Conservation (phyloP, 768 basidiomycete genomes). For the Lentinus brumalis region DNA sequence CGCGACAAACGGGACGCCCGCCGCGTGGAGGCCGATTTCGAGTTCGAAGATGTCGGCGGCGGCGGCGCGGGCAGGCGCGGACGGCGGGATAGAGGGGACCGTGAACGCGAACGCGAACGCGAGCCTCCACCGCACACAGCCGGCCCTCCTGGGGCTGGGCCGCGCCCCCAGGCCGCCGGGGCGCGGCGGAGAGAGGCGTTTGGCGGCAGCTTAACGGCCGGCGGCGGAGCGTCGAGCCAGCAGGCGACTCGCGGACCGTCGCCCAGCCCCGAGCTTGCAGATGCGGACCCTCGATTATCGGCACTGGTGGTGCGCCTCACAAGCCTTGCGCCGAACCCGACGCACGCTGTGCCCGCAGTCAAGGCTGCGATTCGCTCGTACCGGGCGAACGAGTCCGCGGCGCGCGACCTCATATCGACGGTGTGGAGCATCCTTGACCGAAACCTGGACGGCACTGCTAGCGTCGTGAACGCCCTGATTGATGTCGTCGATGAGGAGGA, state of each 20-base stretch:
- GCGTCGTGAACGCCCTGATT: constrained; percentile 70
- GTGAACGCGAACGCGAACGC: constrained; percentile 49
- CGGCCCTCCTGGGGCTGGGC: constrained; percentile 23
- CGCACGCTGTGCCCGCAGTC: constrained; percentile 59
- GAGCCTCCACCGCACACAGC: constrained; percentile 42
- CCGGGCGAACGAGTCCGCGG: constrained; percentile 71
- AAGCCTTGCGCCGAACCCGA: constrained; percentile 56
- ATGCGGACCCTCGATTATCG: constrained; percentile 53
- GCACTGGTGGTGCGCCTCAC: constrained; percentile 67
- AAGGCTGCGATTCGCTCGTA: constrained; percentile 81
- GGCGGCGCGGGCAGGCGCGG: constrained; percentile 39
- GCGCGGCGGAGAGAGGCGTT: constrained; percentile 63
- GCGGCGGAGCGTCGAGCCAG: constrained; percentile 28
- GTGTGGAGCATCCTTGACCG: constrained; percentile 79
- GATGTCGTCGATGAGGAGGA: constrained; percentile 83
- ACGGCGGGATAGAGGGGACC: constrained; percentile 45
- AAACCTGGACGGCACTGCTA: constrained; percentile 71
- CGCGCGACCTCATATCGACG: constrained; percentile 84
- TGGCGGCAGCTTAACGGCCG: constrained; percentile 56
- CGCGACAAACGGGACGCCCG: constrained; percentile 69
- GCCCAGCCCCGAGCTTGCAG: constrained; percentile 38
- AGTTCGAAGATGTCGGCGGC: constrained; percentile 60
- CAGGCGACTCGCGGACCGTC: constrained; percentile 32
- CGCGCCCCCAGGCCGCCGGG: constrained; percentile 30
- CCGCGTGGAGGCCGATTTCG: constrained; percentile 65